Conservation (phyloP, 2,329 filamentous ascomycete species). For the Aspergillus ochraceus region DNA sequence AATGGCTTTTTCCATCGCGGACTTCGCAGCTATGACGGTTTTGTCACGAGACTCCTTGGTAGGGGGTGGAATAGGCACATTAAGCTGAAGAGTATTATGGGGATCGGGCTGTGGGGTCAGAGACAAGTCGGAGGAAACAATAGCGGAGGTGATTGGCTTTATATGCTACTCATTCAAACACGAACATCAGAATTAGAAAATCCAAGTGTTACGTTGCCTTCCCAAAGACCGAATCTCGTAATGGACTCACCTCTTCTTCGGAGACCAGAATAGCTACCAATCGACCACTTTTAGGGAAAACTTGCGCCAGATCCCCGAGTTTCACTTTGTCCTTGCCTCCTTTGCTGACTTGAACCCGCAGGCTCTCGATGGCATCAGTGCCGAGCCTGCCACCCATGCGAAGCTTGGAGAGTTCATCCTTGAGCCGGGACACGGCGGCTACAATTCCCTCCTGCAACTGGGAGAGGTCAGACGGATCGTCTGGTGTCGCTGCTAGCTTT, state of each 20-base stretch:
- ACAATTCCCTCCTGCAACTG: constrained; percentile 57
- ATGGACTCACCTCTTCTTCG: constrained; percentile 58
- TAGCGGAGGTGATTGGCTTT: constrained; percentile 46
- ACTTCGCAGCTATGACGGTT: constrained; percentile 41
- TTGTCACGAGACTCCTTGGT: constrained; percentile 49
- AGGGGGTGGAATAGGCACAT: constrained; percentile 47
- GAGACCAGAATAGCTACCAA: constrained; percentile 62
- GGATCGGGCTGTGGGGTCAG: constrained; percentile 45
- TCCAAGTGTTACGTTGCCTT: not conserved
- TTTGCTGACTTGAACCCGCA: constrained; percentile 62
- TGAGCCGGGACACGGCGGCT: constrained; percentile 56
- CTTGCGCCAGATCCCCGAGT: constrained; percentile 65
- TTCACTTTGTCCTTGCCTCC: constrained; percentile 51
- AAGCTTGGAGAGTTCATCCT: constrained; percentile 62
- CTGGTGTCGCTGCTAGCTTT: constrained; percentile 30
- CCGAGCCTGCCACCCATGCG: constrained; percentile 64
- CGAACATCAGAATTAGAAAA: constrained; percentile 3
- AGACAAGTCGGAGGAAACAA: constrained; percentile 43
- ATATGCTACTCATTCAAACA: constrained; percentile 35
- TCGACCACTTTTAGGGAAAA: constrained; percentile 63
- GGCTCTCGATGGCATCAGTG: constrained; percentile 59
- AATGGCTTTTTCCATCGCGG: constrained; percentile 44
- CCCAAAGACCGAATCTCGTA: not conserved
- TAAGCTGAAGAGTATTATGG: constrained; percentile 46
- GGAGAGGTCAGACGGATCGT: constrained; percentile 63